Percentiles rank a stretch among this genome's conserved stretches.
Conservation (phyloP, 139 green algal species). For the Cymbomonas tetramitiformis region DNA sequence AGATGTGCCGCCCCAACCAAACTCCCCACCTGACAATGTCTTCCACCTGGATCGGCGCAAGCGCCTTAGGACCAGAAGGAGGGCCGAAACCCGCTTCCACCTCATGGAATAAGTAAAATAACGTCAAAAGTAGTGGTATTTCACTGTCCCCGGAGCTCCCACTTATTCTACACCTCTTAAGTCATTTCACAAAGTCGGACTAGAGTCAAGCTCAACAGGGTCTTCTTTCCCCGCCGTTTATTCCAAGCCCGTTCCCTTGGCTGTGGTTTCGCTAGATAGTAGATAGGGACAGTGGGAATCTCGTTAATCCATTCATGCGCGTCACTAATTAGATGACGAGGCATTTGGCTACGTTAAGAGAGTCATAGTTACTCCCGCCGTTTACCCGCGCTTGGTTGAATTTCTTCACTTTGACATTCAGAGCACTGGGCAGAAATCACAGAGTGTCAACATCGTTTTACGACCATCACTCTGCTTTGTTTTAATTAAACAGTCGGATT, state of each 20-base stretch:
- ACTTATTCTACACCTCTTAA: slow-evolving; percentile 73
- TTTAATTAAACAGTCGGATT: slow-evolving; percentile 96
- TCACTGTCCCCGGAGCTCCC: slow-evolving; percentile 59
- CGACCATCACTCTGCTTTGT: slow-evolving; percentile 84
- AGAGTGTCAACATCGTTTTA: slow-evolving; percentile 82
- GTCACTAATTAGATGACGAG: slow-evolving; percentile 59
- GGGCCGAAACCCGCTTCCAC: slow-evolving; percentile 56
- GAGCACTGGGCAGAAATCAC: slow-evolving; percentile 94
- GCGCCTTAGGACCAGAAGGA: slow-evolving; percentile 65
- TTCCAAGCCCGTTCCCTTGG: slow-evolving; percentile 50
- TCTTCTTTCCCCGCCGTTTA: slow-evolving; percentile 73
- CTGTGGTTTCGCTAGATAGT: slow-evolving; percentile 63
- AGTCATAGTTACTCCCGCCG: slow-evolving; percentile 82
- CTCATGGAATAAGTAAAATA: slow-evolving; percentile 79
- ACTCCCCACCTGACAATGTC: slow-evolving; percentile 83
- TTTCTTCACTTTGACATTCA: slow-evolving; percentile 94
- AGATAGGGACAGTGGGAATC: slow-evolving; percentile 73
- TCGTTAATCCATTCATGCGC: slow-evolving; percentile 69
- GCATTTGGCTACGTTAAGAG: slow-evolving; percentile 65
- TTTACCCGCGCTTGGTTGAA: slow-evolving; percentile 89
- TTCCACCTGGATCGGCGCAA: slow-evolving; percentile 58
- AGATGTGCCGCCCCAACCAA: slow-evolving; percentile 82
- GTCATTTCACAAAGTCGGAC: slow-evolving; percentile 63
- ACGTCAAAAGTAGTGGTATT: slow-evolving; percentile 74
- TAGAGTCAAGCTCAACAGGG: slow-evolving; percentile 77